phyloP scores from a whole-genome alignment of 768 basidiomycete genomes.

The Pleurotus djamor region DNA sequence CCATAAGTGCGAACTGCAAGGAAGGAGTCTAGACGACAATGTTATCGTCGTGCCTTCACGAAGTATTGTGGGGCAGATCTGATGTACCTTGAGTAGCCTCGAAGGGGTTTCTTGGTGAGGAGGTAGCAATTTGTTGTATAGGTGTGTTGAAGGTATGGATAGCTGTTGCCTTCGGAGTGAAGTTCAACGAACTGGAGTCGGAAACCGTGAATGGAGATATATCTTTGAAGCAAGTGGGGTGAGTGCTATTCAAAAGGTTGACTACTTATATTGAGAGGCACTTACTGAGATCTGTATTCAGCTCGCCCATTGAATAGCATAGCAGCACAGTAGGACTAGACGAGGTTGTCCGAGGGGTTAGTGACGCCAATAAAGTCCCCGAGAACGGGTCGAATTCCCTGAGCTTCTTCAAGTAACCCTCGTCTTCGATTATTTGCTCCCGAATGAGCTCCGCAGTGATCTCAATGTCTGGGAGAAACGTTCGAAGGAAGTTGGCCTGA shows the following conservation, averaged over 20 bases:
- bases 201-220: conserved; percentile 39
- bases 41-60: neutral
- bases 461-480: conserved; percentile 70
- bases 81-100: neutral
- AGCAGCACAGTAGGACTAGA: conserved; percentile 27
- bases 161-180: conserved; percentile 39
- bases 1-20: conserved; percentile 48
- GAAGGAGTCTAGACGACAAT: conserved; percentile 18
- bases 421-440: conserved; percentile 50
- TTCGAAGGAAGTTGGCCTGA: conserved; percentile 72
- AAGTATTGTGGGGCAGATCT: neutral
- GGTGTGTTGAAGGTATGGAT: conserved; percentile 58
- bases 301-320: conserved; percentile 66
- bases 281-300: conserved; percentile 60
- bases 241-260: neutral
- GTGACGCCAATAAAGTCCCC: conserved; percentile 50
- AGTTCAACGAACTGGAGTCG: conserved; percentile 20
- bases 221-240: conserved; percentile 32
- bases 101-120: conserved; percentile 12
- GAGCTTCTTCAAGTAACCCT: conserved; percentile 27
- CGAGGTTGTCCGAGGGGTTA: conserved; percentile 24
- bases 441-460: conserved; percentile 67
- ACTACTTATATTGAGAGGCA: conserved; percentile 1
- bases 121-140: conserved; percentile 59
- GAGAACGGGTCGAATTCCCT: conserved; percentile 52